Evolutionary conservation across 2,329 filamentous ascomycete species (phyloP), one percentile per base, ranked within the genome.

Genomic region (Pseudogymnoascus sp.): DNA sequence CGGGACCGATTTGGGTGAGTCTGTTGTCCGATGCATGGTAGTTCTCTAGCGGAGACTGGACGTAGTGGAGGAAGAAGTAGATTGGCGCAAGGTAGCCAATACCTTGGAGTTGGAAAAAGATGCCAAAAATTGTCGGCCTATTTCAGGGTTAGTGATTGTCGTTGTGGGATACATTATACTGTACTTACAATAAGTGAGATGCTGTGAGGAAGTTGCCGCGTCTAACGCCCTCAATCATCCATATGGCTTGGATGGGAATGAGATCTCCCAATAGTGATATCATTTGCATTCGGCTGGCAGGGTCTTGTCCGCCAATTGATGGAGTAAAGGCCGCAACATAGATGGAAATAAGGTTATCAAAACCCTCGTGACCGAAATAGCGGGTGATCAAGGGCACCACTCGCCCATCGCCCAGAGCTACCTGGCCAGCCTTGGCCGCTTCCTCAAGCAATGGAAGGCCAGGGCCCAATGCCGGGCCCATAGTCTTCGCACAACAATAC

Each of bases 11-110:
- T 26, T 70, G 67, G 3, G 69, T 69, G 15, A 74, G 60, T 31
- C 74, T 67, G 47, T 70, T 71, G 54, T 76, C 73, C 6, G 67
- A 63, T 3, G 71, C 68, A 1, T 69, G 65, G 61, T 71, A 75
- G 5, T 69, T 71, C 15, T 71, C 69, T n/a, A 73, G 63, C 5
- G 71, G 69, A 21, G 68, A 69, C 58, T 68, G 68, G 4, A 74
- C 61, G 58, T 74, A 75, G 60, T 75, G 71, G 36, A 75, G 64
- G 64, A 73, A 75, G 63, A 68, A 75, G 66, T 73, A 76, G 17
- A 75, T 57, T 4, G 74, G 73, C 1, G 69, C 70, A 1, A 73
- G 60, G 31, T 71, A 63, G 8, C 70, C 74, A 11, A 72, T 64
- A 3, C 73, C 71, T 17, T 67, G 64, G 11, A 68, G 47, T 58